phyloP scores from a whole-genome alignment of 768 basidiomycete species.

The Tylopilus plumbeoviolaceoides region DNA sequence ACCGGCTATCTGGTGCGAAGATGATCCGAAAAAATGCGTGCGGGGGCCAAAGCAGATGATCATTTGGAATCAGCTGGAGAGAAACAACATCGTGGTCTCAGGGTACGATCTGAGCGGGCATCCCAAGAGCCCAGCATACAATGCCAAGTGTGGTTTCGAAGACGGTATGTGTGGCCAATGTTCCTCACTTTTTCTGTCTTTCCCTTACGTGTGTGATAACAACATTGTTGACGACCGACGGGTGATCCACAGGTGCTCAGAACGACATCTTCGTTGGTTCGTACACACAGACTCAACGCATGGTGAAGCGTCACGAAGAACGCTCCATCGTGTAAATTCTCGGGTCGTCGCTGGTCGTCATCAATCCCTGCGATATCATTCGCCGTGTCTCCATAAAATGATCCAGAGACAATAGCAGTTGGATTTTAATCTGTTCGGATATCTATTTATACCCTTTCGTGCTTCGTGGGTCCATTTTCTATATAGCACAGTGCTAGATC shows the following conservation, averaged over 20 bases:
- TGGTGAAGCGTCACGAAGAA: no score
- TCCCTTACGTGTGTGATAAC: not conserved
- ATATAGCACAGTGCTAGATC: no score
- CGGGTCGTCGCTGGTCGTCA: no score
- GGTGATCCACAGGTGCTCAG: conserved; percentile 13
- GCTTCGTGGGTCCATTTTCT: no score
- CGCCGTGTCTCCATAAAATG: no score
- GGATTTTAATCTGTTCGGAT: no score
- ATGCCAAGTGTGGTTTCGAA: conserved; percentile 8
- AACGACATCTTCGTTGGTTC: conserved; percentile 12
- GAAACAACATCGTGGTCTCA: conserved; percentile 4
- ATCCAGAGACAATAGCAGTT: no score
- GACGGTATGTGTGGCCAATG: conserved; percentile 4
- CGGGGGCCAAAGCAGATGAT: conserved; percentile 9
- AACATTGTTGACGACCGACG: not conserved
- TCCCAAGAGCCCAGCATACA: conserved; percentile 6
- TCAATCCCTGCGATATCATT: no score
- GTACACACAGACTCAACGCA: no score
- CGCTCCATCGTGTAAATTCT: no score
- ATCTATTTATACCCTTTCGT: no score
- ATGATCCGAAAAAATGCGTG: not conserved
- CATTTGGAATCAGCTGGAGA: not conserved
- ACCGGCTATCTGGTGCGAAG: conserved; percentile 6
- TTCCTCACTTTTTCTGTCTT: not conserved
- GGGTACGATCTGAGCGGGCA: conserved; percentile 2